These are phyloP conservation scores for Xylariaceae sp. DNA, from an alignment of 2,329 filamentous ascomycete species.

Conservation along the genomic window DNA sequence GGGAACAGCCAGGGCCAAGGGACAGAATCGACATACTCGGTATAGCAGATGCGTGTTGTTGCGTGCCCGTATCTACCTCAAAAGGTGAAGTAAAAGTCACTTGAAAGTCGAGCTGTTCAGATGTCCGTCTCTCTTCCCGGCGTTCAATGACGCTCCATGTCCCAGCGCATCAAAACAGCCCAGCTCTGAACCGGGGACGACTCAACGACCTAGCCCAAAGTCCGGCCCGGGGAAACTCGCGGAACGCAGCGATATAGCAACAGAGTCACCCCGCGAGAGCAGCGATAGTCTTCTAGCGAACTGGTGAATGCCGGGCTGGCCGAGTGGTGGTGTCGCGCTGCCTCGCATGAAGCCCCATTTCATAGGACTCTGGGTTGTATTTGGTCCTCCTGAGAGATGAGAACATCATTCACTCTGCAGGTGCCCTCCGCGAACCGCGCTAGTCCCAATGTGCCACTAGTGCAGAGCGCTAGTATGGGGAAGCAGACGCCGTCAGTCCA, in stretches of 20 bases:
- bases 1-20: too few species aligned
- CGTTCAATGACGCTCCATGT: constrained; percentile 12
- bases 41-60: too few species aligned
- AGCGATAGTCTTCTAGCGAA: background rate
- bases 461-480: background rate
- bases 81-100: background rate
- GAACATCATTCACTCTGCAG: constrained; percentile 4
- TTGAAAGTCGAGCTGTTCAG: constrained; percentile 5
- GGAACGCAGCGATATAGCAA: background rate
- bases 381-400: constrained; percentile 3
- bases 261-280: background rate
- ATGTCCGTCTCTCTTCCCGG: constrained; percentile 4
- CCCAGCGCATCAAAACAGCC: constrained; percentile 2
- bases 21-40: too few species aligned
- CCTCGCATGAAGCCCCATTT: constrained; percentile 14
- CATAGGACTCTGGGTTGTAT: background rate
- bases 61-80: background rate
- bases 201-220: constrained; percentile 4
- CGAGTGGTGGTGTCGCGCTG: background rate
- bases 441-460: constrained; percentile 11
- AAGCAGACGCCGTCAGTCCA: constrained; percentile 7
- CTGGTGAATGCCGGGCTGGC: constrained; percentile 1
- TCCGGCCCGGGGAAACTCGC: constrained; percentile 11
- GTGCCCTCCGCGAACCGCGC: constrained; percentile 2
- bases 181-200: background rate